Conservation (phyloP, 208 protist species). For the Trichomonas gallinae region DNA sequence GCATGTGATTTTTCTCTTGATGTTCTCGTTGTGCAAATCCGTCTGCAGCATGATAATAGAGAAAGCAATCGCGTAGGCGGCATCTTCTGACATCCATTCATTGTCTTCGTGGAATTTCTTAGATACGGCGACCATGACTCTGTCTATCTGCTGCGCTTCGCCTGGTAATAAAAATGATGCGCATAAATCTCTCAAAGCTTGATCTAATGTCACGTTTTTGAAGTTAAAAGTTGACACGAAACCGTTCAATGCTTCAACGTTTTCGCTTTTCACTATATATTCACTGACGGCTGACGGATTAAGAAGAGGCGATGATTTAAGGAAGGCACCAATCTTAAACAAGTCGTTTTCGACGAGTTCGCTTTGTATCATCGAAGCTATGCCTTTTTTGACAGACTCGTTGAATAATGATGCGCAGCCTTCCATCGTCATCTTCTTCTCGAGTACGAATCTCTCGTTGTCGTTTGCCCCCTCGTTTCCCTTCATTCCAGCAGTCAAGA, state of each 20-base stretch:
- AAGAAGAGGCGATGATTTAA: not conserved
- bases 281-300: not conserved
- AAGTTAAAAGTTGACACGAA: slow-evolving; percentile 19
- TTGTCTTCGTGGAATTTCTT: slow-evolving; percentile 7
- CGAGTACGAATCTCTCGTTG: not conserved
- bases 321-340: not conserved
- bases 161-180: not conserved
- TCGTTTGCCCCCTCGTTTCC: not conserved
- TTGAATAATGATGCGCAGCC: not conserved
- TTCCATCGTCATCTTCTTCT: slow-evolving; percentile 2
- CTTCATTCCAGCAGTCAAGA: not conserved
- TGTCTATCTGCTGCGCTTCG: slow-evolving; percentile 30
- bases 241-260: not conserved
- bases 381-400: not conserved
- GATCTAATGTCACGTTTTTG: not conserved
- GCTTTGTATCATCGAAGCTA: not conserved
- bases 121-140: not conserved
- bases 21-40: slow-evolving; percentile 27
- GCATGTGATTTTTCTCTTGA: slow-evolving; percentile 41
- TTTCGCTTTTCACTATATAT: not conserved
- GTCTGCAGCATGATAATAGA: slow-evolving; percentile 27
- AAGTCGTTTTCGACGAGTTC: not conserved
- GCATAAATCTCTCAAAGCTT: not conserved
- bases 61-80: slow-evolving; percentile 6
- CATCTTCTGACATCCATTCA: not conserved